These are phyloP conservation scores for Fusarium begoniae DNA, from an alignment of 2,329 filamentous ascomycete genomes.

Conservation along the genomic window DNA sequence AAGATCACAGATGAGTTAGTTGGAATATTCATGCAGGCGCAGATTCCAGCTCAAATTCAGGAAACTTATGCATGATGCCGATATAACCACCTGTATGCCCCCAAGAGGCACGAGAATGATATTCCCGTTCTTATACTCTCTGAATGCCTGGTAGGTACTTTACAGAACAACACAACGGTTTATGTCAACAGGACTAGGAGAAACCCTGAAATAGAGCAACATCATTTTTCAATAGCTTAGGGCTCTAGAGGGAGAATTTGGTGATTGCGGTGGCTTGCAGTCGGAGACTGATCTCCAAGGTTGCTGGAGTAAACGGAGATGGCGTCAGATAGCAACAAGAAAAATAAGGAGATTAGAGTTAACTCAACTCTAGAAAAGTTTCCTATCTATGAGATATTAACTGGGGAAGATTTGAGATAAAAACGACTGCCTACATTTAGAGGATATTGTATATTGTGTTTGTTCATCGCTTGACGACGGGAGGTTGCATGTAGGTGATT, in stretches of 20 bases:
- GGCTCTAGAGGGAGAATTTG: neutral
- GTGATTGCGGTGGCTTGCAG: neutral
- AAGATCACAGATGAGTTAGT: neutral
- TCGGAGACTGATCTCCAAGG: neutral
- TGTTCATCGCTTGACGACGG: neutral
- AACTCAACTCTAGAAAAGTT: neutral
- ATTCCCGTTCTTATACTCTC: neutral
- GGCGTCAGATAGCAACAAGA: neutral
- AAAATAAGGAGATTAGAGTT: neutral
- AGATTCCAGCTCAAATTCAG: neutral
- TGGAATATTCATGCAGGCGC: neutral
- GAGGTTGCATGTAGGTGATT: neutral
- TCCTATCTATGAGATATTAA: neutral
- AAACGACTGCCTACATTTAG: no score
- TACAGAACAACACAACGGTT: no score
- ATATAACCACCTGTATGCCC: neutral
- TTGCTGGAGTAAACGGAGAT: neutral
- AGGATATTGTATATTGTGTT: neutral
- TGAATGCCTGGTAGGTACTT: neutral
- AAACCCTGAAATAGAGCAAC: neutral
- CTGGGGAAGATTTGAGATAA: neutral
- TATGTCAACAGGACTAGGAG: neutral
- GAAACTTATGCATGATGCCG: neutral
- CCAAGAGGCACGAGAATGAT: neutral
- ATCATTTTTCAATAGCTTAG: neutral